Base-by-base conservation (phyloP, 371 early-diverging fungal species). In the Rhizopus stolonifer region DNA sequence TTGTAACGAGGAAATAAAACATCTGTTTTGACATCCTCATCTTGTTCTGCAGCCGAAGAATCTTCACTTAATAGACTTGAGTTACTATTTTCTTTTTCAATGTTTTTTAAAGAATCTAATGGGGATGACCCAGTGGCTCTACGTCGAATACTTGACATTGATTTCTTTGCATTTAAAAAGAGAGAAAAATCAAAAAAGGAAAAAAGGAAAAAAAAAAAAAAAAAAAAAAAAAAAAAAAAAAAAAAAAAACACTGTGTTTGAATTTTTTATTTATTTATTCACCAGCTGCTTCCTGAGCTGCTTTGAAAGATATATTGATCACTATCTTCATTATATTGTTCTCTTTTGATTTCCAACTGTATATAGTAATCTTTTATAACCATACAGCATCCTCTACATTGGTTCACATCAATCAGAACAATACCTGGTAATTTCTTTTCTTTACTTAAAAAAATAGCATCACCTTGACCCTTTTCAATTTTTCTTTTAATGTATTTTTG, bases 1-100 rank as follows among this genome's bases (percentile, higher is more conserved):
- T 33, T 52, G 25, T 61, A 70, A 3, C 64, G 68, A 26, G 71
- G 70, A 43, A 56, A 74, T 14, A 74, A 24, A 1, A 74, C 74
- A 56, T 74, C 74, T 10, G 61, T 46, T 25, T 68, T 54, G 4
- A 74, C 66, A 32, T 74, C 69, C 11, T 70, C 61, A 0, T 43
- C 56, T 14, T 46, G 23, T 4, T 53, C 17, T n/a, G 15, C n/a
- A 36, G 15, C 2, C 11, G 36, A 36, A n/a, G 36, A 36, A 2
- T 11, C n/a, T 9, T 36, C 15, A n/a, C 14, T 36, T 15, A n/a
- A 36, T 6, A 36, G 15, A 14, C 36, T 36, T n/a, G 36, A 3
- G 15, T 15, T n/a, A 4, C n/a, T 36, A 15, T 15, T 36, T 9
- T 36, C 1, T 36, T 36, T 15, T 36, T n/a, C 15, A 36, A n/a